These are phyloP conservation scores for Aspergillus floridensis DNA, from an alignment of 2,329 filamentous ascomycete species.

Conservation along the genomic window DNA sequence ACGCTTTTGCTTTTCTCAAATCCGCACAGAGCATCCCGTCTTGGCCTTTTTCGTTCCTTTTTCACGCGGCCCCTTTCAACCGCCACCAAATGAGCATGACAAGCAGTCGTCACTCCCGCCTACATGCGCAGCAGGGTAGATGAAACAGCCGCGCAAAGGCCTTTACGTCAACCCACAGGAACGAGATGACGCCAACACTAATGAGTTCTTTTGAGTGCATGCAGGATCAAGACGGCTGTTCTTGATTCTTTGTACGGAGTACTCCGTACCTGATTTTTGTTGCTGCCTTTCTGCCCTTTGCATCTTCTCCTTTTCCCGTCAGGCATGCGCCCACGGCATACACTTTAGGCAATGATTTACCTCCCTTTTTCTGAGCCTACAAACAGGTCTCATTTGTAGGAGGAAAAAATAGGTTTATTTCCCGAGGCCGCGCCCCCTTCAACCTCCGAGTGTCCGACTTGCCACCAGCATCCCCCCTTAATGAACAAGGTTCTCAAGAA, in stretches of 20 bases:
- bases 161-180: slow-evolving; percentile 10
- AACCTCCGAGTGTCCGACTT: neutral
- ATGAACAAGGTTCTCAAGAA: neutral
- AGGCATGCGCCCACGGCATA: neutral
- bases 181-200: slow-evolving; percentile 15
- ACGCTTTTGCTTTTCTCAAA: neutral
- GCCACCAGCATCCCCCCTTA: neutral
- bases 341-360: neutral
- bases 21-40: too few relatives aligned
- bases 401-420: neutral
- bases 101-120: neutral
- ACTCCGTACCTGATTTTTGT: neutral
- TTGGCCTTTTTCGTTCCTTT: neutral
- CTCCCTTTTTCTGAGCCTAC: neutral
- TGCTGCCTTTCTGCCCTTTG: neutral
- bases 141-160: slow-evolving; percentile 8
- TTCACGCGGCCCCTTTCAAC: slow-evolving; percentile 6
- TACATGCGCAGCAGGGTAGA: neutral
- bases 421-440: neutral
- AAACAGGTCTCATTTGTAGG: neutral
- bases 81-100: slow-evolving; percentile 5
- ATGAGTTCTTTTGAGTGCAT: slow-evolving; percentile 4
- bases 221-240: neutral
- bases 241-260: too few relatives aligned
- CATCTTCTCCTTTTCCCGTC: neutral